These are phyloP conservation scores for Stagonosporopsis chrysanthemi DNA, from an alignment of 2,329 filamentous ascomycete genomes.

Conservation along the genomic window DNA sequence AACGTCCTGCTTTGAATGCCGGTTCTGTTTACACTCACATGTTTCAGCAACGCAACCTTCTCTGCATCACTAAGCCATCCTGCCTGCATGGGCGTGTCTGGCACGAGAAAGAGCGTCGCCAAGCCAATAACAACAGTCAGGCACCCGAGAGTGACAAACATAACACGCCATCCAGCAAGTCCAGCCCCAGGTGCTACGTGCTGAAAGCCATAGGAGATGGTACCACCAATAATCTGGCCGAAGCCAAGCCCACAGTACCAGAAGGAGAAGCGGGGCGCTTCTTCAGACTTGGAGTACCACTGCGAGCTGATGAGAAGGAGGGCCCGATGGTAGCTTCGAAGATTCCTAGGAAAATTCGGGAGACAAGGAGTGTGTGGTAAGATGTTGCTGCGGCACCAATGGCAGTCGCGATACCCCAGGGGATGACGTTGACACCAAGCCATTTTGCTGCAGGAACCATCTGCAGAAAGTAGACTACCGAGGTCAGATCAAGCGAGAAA, in stretches of 20 bases:
- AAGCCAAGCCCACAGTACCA: constrained; percentile 66
- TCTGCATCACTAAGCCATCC: constrained; percentile 44
- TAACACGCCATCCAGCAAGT: constrained; percentile 27
- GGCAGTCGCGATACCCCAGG: constrained; percentile 58
- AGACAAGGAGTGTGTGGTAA: constrained; percentile 57
- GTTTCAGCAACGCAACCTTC: constrained; percentile 63
- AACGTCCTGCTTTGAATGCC: constrained; percentile 73
- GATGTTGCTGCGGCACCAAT: constrained; percentile 13
- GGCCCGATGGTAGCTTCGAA: constrained; percentile 63
- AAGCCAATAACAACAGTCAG: constrained; percentile 24
- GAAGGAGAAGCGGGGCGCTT: constrained; percentile 65
- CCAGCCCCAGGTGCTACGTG: constrained; percentile 18
- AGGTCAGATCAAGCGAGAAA: not conserved
- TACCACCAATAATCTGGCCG: constrained; percentile 26
- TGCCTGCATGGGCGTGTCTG: constrained; percentile 54
- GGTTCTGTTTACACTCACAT: constrained; percentile 75
- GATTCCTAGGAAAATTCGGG: constrained; percentile 60
- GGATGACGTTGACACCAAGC: constrained; percentile 52
- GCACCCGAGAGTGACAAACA: constrained; percentile 30
- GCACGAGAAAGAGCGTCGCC: constrained; percentile 46
- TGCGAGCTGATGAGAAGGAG: constrained; percentile 60
- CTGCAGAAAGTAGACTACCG: constrained; percentile 49
- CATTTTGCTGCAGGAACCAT: constrained; percentile 61
- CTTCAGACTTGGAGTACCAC: constrained; percentile 64
- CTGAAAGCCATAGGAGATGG: constrained; percentile 34